phyloP scores from a whole-genome alignment of 75 land plant genomes.

The Isoetes taiwanensis region DNA sequence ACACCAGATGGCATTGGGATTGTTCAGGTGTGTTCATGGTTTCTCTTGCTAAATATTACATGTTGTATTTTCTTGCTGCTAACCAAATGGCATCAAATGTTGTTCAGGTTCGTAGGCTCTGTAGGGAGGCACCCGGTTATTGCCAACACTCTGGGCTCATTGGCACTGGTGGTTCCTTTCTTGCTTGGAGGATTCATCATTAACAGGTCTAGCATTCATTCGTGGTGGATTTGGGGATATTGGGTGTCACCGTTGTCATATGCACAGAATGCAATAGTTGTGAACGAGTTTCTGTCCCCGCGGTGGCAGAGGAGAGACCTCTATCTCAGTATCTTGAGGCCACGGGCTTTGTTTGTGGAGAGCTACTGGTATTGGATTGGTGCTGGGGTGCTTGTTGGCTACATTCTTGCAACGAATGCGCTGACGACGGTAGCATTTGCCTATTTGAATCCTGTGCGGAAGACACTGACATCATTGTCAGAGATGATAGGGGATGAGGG shows the following conservation, averaged over 20 bases:
- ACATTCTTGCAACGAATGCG: constrained; percentile 41
- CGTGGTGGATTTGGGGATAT: constrained; percentile 6
- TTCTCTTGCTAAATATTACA: too few relatives aligned
- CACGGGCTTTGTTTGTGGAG: constrained; percentile 26
- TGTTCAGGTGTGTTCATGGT: too few relatives aligned
- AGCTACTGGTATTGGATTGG: constrained; percentile 69
- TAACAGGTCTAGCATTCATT: constrained; percentile 29
- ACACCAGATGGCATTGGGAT: constrained; percentile 57
- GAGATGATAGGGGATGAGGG: too few relatives aligned
- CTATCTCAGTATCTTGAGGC: constrained; percentile 34
- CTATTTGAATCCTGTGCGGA: too few relatives aligned
- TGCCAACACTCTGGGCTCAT: constrained; percentile 62
- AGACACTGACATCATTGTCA: too few relatives aligned
- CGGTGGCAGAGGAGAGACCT: constrained; percentile 12
- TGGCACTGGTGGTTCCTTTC: too few relatives aligned
- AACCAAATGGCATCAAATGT: too few relatives aligned
- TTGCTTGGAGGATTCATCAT: too few relatives aligned
- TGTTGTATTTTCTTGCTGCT: too few relatives aligned
- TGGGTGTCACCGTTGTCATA: not conserved
- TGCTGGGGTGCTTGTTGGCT: constrained; percentile 41
- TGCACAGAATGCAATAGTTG: not conserved
- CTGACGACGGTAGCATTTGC: constrained; percentile 43
- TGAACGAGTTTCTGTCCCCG: not conserved
- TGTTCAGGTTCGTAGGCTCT: constrained; percentile 54
- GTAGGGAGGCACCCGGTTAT: constrained; percentile 54